Base-by-base conservation (phyloP, 768 basidiomycete species). In the Suillus decipiens region DNA sequence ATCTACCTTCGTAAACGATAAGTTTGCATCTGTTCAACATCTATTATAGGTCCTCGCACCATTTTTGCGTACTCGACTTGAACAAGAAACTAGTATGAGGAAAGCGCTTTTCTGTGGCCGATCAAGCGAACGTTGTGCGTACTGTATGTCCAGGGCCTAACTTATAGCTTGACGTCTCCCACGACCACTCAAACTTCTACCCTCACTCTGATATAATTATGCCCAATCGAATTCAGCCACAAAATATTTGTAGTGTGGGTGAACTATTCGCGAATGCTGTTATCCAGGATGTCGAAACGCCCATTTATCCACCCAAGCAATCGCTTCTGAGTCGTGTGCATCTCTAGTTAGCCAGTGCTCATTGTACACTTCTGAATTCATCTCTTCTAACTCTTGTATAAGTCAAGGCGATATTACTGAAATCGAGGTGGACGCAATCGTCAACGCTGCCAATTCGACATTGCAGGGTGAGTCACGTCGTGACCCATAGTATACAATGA, bases 331-430 rank as follows among this genome's bases (percentile, higher is more conserved):
- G 85, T 61, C 81, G 83, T 53, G 79, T 92, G 24, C 89, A 88
- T n/a, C 78, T 92, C 51, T 83, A 80, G 90, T 92, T 71, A 79
- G 89, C 78, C 14, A 41, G 45, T 56, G 24, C 28, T 39, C 60
- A 51, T 36, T n/a, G 47, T 14, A 12, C 10, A 42, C 50, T 22
- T 5, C 39, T 36, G 22, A 10, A 5, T 14, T 36, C 24, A 37
- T 61, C 39, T 31, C 31, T 37, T 63, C 47, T 37, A 58, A 39
- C 5, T 22, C 1, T 31, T 33, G 22, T 39, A 17, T 45, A 68
- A 93, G 92, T 69, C 86, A 90, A 70, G 90, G 90, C 31, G 89
- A 93, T 73, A 93, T 95, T 62, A 93, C 92, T 2, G 77, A 79
- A 61, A 71, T 94, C 24, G 80, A 86, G 59, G 76, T 90, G 12